Evolutionary conservation across 139 green algal species (phyloP).

Genomic region (Raphidocelis subcapitata): DNA sequence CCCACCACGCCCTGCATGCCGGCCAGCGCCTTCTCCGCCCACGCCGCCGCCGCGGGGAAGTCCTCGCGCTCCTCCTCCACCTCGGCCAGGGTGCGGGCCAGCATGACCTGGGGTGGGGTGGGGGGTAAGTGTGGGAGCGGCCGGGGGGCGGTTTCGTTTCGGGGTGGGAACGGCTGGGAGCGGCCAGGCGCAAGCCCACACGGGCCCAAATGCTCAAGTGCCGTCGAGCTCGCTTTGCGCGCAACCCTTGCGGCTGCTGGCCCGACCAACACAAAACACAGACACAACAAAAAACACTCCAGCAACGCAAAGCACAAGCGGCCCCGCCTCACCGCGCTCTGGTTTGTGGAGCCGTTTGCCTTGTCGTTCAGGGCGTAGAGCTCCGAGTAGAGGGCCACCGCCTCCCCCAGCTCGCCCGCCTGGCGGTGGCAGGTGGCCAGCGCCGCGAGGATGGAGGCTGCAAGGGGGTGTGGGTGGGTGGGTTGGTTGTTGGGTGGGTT

Average conservation of each 20-base stretch:
- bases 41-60: not conserved
- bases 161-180: too few relatives aligned
- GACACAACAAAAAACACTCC: too few relatives aligned
- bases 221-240: too few relatives aligned
- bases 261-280: too few relatives aligned
- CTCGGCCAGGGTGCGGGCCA: conserved; percentile 25
- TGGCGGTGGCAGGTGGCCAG: conserved; percentile 25
- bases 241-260: too few relatives aligned
- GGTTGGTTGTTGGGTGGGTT: not conserved
- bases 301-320: too few relatives aligned
- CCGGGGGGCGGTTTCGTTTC: too few relatives aligned
- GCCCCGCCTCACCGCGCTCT: not conserved
- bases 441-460: conserved; percentile 15
- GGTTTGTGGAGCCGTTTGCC: conserved; percentile 13
- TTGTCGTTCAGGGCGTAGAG: conserved; percentile 27
- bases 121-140: too few relatives aligned
- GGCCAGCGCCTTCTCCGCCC: conserved; percentile 19
- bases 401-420: conserved; percentile 3
- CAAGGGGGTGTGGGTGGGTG: not conserved
- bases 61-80: conserved; percentile 3
- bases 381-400: conserved; percentile 1
- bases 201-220: too few relatives aligned
- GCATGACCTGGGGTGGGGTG: conserved; percentile 30
- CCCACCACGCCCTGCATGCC: conserved; percentile 31
- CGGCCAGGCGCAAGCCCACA: too few relatives aligned